These are phyloP conservation scores for Crithidia fasciculata DNA, from an alignment of 208 protist species.

Conservation along the genomic window DNA sequence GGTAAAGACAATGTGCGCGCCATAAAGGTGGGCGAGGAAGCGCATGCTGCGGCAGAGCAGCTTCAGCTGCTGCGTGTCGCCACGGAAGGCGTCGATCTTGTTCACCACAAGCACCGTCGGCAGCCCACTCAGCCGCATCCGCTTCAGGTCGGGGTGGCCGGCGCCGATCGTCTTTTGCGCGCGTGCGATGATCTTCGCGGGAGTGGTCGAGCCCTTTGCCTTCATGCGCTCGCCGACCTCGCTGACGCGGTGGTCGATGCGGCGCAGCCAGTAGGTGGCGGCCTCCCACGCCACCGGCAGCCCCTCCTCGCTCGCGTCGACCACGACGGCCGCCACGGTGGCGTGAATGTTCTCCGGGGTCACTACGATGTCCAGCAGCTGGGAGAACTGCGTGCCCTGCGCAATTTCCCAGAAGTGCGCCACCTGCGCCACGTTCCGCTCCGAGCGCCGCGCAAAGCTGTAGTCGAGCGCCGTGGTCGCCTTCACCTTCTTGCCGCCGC, in stretches of 20 bases:
- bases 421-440: slow-evolving; percentile 79
- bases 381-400: slow-evolving; percentile 77
- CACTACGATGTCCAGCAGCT: slow-evolving; percentile 88
- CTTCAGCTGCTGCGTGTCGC: slow-evolving; percentile 65
- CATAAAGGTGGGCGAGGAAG: slow-evolving; percentile 85
- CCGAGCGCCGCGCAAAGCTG: slow-evolving; percentile 74
- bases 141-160: slow-evolving; percentile 74
- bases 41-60: slow-evolving; percentile 70
- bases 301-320: slow-evolving; percentile 61
- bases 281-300: slow-evolving; percentile 72
- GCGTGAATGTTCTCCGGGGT: slow-evolving; percentile 88
- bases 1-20: slow-evolving; percentile 78
- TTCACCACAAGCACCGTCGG: slow-evolving; percentile 88
- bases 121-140: slow-evolving; percentile 80
- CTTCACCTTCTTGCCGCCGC: slow-evolving; percentile 60
- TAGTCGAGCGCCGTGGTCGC: slow-evolving; percentile 92
- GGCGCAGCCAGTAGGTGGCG: slow-evolving; percentile 74
- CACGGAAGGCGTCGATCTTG: slow-evolving; percentile 80
- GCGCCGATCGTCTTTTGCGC: slow-evolving; percentile 67
- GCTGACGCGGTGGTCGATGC: slow-evolving; percentile 67
- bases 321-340: slow-evolving; percentile 73
- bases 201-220: slow-evolving; percentile 76
- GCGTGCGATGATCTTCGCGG: slow-evolving; percentile 75
- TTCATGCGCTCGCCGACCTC: slow-evolving; percentile 81
- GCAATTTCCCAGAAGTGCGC: slow-evolving; percentile 93